Base-by-base conservation (phyloP, 176 grass and related monocot genomes). In the Eragrostis curvula region DNA sequence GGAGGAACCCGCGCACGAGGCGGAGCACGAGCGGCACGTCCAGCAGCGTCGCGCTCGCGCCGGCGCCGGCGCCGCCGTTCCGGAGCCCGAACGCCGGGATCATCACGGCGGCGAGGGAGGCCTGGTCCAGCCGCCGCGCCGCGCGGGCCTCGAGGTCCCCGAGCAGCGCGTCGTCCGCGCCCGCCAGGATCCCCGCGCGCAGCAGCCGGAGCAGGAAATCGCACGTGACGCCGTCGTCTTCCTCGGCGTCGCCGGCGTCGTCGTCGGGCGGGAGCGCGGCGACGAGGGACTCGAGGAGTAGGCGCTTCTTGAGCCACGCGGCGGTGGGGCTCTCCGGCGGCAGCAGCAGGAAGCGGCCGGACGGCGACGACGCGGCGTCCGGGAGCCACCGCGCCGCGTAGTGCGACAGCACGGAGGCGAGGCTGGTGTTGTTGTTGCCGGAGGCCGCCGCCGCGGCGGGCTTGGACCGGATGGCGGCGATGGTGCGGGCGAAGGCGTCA, bases 331-430 rank as follows among this genome's bases (percentile, higher is more conserved):
- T 98, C 76, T 91, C 90, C 16, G 86, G 84, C 6, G 89, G 68
- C 13, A 79, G 70, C 0, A 68, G 75, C 72, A 59, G 66, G 81
- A 88, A 88, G 61, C 87, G 69, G 5, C 87, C 74, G 0, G 93
- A 90, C 6, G 87, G 79, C 4, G 93, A 77, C 49, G 90, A 82
- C 7, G 90, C 78, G 7, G 88, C 69, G 63, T 97, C 95, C 7
- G 95, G 95, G 66, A 97, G 90, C 95, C 95, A 97, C 70, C 88
- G 41, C 17, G 91, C 85, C 21, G 94, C 91, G 64, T 97, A 97
- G 70, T 92, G 87, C 40, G 94, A 94, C 25, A 94, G 78, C 42
- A 97, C 89, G 12, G 94, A 87, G 76, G 88, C 90, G 65, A 97
- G 88, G 71, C 80, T 80, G 64, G 82, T 78, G 1, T 68, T 67